Evolutionary conservation across 352 stramenopile species (phyloP).

Genomic region (Pseudoperonospora humuli): DNA sequence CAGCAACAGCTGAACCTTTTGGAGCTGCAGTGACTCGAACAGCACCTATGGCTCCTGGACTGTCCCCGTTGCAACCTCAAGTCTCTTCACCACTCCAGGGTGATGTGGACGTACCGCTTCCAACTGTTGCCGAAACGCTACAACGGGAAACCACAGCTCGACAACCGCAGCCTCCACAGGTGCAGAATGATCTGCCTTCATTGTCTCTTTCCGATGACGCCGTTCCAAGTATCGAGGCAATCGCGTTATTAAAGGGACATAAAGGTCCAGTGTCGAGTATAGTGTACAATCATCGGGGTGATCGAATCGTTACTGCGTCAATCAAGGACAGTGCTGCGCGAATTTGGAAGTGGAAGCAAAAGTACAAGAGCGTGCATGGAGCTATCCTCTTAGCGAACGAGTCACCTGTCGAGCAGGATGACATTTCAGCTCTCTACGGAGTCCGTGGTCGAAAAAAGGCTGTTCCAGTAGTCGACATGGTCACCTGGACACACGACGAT

Average conservation of each 20-base stretch:
- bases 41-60: neutral
- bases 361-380: constrained; percentile 48
- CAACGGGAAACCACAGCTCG: constrained; percentile 20
- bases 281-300: constrained; percentile 85
- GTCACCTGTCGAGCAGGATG: constrained; percentile 27
- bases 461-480: constrained; percentile 46
- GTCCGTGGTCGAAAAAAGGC: constrained; percentile 35
- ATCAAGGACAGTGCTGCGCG: constrained; percentile 89
- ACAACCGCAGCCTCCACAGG: constrained; percentile 40
- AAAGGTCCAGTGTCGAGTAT: constrained; percentile 92
- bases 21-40: constrained; percentile 2
- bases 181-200: constrained; percentile 36
- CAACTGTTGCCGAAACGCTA: constrained; percentile 16
- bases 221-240: constrained; percentile 45
- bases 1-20: constrained; percentile 3
- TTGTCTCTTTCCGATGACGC: constrained; percentile 40
- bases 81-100: constrained; percentile 3
- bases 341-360: constrained; percentile 57
- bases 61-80: constrained; percentile 1
- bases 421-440: constrained; percentile 39
- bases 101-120: constrained; percentile 9
- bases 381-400: constrained; percentile 44
- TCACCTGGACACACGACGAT: constrained; percentile 60
- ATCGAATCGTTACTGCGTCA: constrained; percentile 90
- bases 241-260: constrained; percentile 79